Evolutionary conservation across 306 rosid genomes (phyloP), one percentile per base, ranked within the genome.

Genomic region (Leucaena leucocephala): DNA sequence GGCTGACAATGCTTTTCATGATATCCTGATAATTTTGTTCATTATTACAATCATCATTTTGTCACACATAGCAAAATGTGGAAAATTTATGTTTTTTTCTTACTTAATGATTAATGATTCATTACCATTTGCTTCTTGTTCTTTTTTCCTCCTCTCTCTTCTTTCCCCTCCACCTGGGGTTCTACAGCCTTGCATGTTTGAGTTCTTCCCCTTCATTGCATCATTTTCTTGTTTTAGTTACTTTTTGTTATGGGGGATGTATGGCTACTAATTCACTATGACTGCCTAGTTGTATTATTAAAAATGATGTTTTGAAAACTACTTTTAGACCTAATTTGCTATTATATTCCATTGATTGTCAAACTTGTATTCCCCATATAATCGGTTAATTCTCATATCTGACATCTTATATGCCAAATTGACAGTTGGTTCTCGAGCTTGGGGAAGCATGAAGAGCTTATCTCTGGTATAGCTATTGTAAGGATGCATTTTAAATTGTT

Each of bases 391-490:
- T 52, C 55, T 78, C 63, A 48, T 73, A 71, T 80, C 65, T 83
- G 86, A 39, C 83, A 68, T 17, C 81, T 74, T 81, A 19, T 38
- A 45, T 76, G 49, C 82, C 82, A 74, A 80, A 78, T 83, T 57
- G 19, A 48, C 94, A 91, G 97, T 93, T 90, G 88, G 89, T 85
- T 93, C 97, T 87, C 86, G 98, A 81, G 98, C 97, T 58, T 91
- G 98, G 97, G 91, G 90, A 87, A 73, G 91, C 88, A 75, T 80
- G 46, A 87, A 82, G 82, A 95, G 97, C 48, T 89, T 82, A 85
- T 90, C 97, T 80, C 78, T 93, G 98, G 98, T 93, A 93, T 86
- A 49, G 71, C 71, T 59, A 50, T 77, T 66, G 44, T 61, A 58
- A 62, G 48, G 71, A 76, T 71, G 72, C 44, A 21, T 80, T 58